phyloP scores from a whole-genome alignment of 129 eudicot genomes.

The Pittosporum tobira region DNA sequence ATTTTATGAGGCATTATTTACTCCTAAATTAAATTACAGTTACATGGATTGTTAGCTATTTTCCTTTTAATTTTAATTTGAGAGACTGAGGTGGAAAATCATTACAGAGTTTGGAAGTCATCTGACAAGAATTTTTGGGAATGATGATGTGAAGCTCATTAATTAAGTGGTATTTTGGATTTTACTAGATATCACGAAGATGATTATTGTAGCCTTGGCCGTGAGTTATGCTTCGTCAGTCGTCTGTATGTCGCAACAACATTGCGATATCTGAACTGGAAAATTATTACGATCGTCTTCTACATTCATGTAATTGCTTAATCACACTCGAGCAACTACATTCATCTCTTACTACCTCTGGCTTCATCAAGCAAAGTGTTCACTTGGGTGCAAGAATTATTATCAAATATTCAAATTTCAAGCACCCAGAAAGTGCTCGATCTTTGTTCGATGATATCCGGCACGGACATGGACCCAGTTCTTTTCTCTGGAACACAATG shows the following conservation, averaged over 20 bases:
- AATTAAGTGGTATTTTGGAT: no score
- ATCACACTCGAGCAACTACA: constrained; percentile 20
- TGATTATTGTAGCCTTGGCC: background rate
- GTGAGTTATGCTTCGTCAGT: constrained; percentile 20
- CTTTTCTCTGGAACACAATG: constrained; percentile 44
- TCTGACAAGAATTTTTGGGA: no score
- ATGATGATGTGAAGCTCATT: no score
- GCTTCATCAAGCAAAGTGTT: constrained; percentile 28
- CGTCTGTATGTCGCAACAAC: constrained; percentile 6
- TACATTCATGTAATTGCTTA: constrained; percentile 22
- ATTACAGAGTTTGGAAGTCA: no score
- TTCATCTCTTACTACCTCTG: constrained; percentile 29
- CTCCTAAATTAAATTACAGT: no score
- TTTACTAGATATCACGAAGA: no score
- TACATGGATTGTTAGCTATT: no score
- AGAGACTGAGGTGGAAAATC: no score
- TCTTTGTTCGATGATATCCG: constrained; percentile 19
- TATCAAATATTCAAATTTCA: constrained; percentile 23
- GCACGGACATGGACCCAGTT: constrained; percentile 20
- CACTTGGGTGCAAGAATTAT: constrained; percentile 29
- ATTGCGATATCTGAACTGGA: constrained; percentile 15
- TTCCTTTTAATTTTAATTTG: no score
- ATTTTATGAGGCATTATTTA: no score
- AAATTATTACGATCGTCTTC: constrained; percentile 15
- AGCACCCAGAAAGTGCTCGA: constrained; percentile 16